Base-by-base conservation (phyloP, 23 red algal species). In the Cyanidiococcus yangmingshanensis region DNA sequence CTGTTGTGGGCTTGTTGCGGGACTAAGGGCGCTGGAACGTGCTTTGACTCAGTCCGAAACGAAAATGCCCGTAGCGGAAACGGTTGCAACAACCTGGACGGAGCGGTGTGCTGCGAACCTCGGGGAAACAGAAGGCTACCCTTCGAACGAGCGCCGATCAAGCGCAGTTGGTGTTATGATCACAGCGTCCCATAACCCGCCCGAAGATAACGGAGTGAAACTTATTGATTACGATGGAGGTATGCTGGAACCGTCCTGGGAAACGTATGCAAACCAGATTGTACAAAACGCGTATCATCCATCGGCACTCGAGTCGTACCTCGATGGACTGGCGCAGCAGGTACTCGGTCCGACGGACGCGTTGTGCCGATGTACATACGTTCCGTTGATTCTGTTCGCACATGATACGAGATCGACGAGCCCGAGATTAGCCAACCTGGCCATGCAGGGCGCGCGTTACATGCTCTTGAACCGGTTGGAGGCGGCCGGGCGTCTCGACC, bases 181-280 rank as follows among this genome's bases (percentile, higher is more conserved):
- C 30, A 98, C 94, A 12, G 94, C 94, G 40, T 91, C 88, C 1
- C 94, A 98, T 80, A 98, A 98, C 58, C 94, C 94, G 27, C 50
- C 76, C 1, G 30, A 7, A 29, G 94, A 98, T 41, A 98, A 98
- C 77, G 94, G 94, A 0, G 31, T 91, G 17, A 98, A 98, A 85
- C 57, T 98, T 1, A 85, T 92, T 67, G 85, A 76, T 27, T 29
- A 40, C 1, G 21, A 74, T 0, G 85, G 78, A 12, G 26, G 0
- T 2, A 82, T 83, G 85, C 1, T 74, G 77, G 68, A 39, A 3
- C 32, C 59, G 50, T 18, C 50, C 0, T 76, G 77, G 78, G 58
- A 71, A 24, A 25, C 0, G 34, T 36, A 37, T 40, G 83, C 78
- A 18, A 58, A 67, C 0, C 1, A 0, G 27, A 24, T 36, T 12